Evolutionary conservation across 2,329 filamentous ascomycete species (phyloP), one percentile per base, ranked within the genome.

Genomic region (Cryphonectria carpinicola): DNA sequence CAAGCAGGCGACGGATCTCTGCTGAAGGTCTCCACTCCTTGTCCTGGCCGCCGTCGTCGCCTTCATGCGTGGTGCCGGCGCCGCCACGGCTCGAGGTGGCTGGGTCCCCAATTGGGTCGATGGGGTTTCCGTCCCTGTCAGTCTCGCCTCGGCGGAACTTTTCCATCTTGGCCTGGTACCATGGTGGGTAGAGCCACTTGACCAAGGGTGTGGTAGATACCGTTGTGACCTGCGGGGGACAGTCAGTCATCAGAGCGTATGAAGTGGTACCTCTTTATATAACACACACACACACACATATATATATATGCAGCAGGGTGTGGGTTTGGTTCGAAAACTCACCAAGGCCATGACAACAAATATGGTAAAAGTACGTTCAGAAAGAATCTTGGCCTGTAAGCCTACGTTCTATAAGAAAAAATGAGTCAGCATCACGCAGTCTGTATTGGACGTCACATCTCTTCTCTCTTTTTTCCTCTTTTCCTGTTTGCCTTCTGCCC

Each of bases 321-420:
- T 37, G 37, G 37, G 37, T 37, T 39, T 11, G 2, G 10, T 39
- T 13, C 37, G 37, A 13, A 11, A 39, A 39, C 62, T 67, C 67
- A 73, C 78, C 2, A 97, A 84, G 11, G 94, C 94, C 94, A 97
- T 97, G 77, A 97, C 92, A 32, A 97, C 94, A 75, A 97, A 97
- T 68, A 97, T 97, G 67, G 94, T 97, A 76, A 97, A 97, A 0
- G 94, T 97, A 22, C 92, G 85, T 0, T 86, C 87, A 71, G 92
- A 95, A 25, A 97, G 84, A 72, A 97, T 97, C 49, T 89, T 89
- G 28, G 94, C 94, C 82, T 95, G 90, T 2, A 95, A 85, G 61
- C 94, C 94, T 75, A 98, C 88, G 75, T 89, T 89, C 87, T 88
- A 32, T 3, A 46, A 14, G 14, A 3, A 11, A 35, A 19, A 19